These are phyloP conservation scores for Bathelium albidoporum DNA, from an alignment of 495 filamentous ascomycete species.

Conservation along the genomic window DNA sequence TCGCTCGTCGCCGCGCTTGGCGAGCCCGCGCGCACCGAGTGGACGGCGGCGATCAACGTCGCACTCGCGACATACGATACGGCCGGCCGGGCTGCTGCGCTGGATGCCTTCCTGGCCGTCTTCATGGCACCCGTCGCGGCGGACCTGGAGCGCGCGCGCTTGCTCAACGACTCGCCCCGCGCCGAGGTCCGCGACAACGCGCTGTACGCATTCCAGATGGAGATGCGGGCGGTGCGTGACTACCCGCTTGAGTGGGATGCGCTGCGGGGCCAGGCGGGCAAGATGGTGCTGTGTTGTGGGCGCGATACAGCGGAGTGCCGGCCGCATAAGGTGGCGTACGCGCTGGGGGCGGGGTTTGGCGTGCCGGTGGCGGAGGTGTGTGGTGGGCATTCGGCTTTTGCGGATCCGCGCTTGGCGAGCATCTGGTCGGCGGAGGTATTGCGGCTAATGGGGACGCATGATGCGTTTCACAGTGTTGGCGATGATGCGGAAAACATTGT, in stretches of 20 bases:
- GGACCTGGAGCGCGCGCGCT: background rate
- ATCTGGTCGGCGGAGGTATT: background rate
- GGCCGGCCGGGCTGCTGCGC: background rate
- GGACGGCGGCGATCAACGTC: background rate
- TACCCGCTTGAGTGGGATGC: background rate
- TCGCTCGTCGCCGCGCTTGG: constrained; percentile 1
- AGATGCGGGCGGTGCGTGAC: background rate
- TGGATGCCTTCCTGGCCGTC: background rate
- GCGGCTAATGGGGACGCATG: background rate
- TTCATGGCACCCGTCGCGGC: background rate
- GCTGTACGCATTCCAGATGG: background rate
- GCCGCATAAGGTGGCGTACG: background rate
- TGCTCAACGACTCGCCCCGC: background rate
- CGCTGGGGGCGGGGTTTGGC: background rate
- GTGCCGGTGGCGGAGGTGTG: background rate
- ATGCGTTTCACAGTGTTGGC: background rate
- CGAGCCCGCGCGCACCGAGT: background rate
- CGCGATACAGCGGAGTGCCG: background rate
- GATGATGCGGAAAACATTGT: too few relatives aligned
- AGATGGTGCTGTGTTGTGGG: background rate
- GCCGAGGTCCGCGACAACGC: background rate
- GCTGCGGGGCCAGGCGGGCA: background rate
- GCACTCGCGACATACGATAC: background rate
- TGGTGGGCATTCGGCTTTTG: background rate
- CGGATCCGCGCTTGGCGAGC: background rate